Percentiles rank a stretch among this genome's conserved stretches.
Conservation (phyloP, 176 grass and related monocot genomes). For the Dactylis glomerata region DNA sequence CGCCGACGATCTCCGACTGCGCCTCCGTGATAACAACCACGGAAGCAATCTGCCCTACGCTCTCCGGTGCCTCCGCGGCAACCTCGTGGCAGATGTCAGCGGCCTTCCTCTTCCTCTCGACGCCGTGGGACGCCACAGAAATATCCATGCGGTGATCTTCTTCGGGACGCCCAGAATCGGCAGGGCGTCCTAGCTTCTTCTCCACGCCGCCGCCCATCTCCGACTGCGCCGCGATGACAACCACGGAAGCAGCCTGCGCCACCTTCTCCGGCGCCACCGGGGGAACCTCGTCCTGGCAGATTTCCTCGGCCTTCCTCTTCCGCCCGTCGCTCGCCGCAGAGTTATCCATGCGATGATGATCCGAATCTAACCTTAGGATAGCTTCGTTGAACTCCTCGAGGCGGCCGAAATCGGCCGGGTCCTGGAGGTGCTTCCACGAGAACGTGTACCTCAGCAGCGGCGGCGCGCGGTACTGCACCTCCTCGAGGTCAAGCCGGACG, state of each 20-base stretch:
- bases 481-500: neutral
- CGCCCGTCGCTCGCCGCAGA: neutral
- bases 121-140: neutral
- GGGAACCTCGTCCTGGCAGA: neutral
- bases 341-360: neutral
- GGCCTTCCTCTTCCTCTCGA: neutral
- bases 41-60: neutral
- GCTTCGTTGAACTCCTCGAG: neutral
- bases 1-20: neutral
- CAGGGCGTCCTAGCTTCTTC: neutral
- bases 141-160: neutral
- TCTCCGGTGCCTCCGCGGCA: neutral
- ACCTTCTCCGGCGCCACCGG: neutral
- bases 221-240: neutral
- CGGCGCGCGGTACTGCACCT: neutral
- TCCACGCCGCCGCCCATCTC: neutral
- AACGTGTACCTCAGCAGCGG: neutral
- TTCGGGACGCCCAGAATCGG: neutral
- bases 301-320: neutral
- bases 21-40: neutral
- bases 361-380: neutral
- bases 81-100: neutral
- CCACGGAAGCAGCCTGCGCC: neutral
- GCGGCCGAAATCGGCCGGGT: neutral
- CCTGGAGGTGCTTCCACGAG: conserved; percentile 11